Percentiles rank a stretch among this genome's conserved stretches.
These are phyloP conservation scores for Zoysia pacifica DNA, from an alignment of 176 grass and related monocot species.

Conservation along the genomic window DNA sequence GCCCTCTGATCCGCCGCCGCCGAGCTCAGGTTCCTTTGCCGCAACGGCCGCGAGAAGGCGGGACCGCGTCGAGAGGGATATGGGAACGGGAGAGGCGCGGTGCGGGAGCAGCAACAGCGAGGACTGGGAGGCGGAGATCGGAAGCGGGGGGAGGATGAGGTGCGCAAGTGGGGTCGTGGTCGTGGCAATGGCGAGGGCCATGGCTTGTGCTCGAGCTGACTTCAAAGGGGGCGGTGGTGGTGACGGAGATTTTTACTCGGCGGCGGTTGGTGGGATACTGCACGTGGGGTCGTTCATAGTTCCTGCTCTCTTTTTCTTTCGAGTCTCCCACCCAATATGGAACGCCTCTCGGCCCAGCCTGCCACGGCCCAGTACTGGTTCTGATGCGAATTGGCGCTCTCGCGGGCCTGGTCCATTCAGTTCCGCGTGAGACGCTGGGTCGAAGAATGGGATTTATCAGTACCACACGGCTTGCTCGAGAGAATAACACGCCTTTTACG, in stretches of 20 bases:
- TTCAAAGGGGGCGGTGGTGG: not conserved
- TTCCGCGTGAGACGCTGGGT: too few relatives aligned
- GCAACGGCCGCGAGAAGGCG: slow-evolving; percentile 43
- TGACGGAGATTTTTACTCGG: slow-evolving; percentile 9
- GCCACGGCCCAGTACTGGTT: not conserved
- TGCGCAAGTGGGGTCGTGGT: slow-evolving; percentile 44
- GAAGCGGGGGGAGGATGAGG: slow-evolving; percentile 14
- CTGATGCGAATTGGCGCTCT: not conserved
- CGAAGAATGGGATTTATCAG: too few relatives aligned
- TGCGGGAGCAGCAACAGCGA: slow-evolving; percentile 31
- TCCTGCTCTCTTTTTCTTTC: not conserved
- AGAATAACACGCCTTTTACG: slow-evolving; percentile 57
- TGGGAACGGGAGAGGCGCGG: not conserved
- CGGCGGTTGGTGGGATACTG: not conserved
- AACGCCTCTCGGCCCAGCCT: too few relatives aligned
- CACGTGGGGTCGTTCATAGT: not conserved
- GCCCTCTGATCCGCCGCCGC: slow-evolving; percentile 37
- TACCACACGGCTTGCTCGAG: too few relatives aligned
- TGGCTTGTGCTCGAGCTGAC: slow-evolving; percentile 11
- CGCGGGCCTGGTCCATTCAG: too few relatives aligned
- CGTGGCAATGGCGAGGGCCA: slow-evolving; percentile 45
- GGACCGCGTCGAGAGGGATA: slow-evolving; percentile 26
- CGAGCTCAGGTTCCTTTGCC: slow-evolving; percentile 46
- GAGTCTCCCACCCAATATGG: not conserved
- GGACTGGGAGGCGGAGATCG: slow-evolving; percentile 33